Percentiles rank a stretch among this genome's conserved stretches.
phyloP scores from a whole-genome alignment of 2,329 filamentous ascomycete genomes.

The Aspergillus sp. region DNA sequence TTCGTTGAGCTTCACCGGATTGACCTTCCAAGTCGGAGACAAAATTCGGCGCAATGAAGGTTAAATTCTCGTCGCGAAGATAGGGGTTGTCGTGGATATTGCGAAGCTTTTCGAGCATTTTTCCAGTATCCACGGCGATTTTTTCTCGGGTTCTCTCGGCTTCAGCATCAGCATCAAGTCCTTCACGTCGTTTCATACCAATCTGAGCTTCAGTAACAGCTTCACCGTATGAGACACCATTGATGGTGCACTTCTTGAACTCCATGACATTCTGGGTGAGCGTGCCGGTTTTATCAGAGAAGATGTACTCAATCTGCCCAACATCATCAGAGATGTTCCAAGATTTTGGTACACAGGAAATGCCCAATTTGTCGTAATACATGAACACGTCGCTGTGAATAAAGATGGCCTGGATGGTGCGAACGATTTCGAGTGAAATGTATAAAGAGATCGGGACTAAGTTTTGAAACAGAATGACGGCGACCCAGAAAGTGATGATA shows the following conservation, averaged over 20 bases:
- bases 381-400: conserved; percentile 95
- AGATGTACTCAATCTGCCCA: conserved; percentile 98
- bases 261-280: conserved; percentile 95
- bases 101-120: conserved; percentile 67
- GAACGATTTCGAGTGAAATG: conserved; percentile 93
- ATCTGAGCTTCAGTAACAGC: conserved; percentile 96
- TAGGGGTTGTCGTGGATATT: conserved; percentile 84
- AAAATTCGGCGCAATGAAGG: conserved; percentile 88
- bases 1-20: conserved; percentile 69
- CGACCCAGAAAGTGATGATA: conserved; percentile 96
- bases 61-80: conserved; percentile 81
- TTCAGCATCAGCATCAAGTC: conserved; percentile 80
- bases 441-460: conserved; percentile 97
- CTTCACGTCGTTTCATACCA: conserved; percentile 89
- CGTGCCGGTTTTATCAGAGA: conserved; percentile 90
- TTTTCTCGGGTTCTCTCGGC: conserved; percentile 66
- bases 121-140: conserved; percentile 71
- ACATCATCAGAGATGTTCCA: conserved; percentile 99
- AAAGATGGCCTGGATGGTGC: conserved; percentile 89
- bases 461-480: conserved; percentile 93
- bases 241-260: conserved; percentile 97
- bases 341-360: conserved; percentile 92
- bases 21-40: conserved; percentile 76
- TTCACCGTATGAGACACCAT: conserved; percentile 93
- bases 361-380: conserved; percentile 94